phyloP scores from a whole-genome alignment of 306 rosid genomes.

The Trifolium subterraneum region DNA sequence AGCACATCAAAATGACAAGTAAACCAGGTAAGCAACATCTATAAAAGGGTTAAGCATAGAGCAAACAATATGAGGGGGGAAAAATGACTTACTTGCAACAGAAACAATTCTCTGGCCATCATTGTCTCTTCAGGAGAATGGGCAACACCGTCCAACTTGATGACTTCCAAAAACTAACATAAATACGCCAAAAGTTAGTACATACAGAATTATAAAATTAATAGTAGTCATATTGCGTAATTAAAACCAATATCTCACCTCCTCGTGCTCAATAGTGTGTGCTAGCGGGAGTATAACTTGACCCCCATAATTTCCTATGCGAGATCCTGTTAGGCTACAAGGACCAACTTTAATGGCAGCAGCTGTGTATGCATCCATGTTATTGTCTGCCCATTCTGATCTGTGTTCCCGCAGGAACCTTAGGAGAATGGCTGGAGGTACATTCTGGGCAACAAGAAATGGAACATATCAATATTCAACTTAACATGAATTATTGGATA shows the following conservation, averaged over 20 bases:
- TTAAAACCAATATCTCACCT: slow-evolving; percentile 53
- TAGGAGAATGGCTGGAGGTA: slow-evolving; percentile 93
- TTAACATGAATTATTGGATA: background rate
- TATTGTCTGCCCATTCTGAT: slow-evolving; percentile 98
- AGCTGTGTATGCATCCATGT: slow-evolving; percentile 95
- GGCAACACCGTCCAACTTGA: slow-evolving; percentile 85
- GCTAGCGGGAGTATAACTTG: slow-evolving; percentile 97
- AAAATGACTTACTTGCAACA: slow-evolving; percentile 74
- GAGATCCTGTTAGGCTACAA: slow-evolving; percentile 86
- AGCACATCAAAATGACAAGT: slow-evolving; percentile 10
- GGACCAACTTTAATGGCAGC: slow-evolving; percentile 97
- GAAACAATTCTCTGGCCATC: slow-evolving; percentile 90
- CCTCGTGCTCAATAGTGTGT: slow-evolving; percentile 95
- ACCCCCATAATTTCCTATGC: slow-evolving; percentile 88
- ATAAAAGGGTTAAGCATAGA: slow-evolving; percentile 24
- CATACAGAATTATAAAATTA: background rate
- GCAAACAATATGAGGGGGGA: background rate
- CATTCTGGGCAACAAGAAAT: slow-evolving; percentile 63
- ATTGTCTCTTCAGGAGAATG: slow-evolving; percentile 85
- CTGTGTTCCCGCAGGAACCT: slow-evolving; percentile 95
- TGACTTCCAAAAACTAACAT: slow-evolving; percentile 85
- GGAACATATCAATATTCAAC: slow-evolving; percentile 29
- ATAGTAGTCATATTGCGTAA: background rate
- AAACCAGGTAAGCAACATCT: background rate
- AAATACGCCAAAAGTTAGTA: slow-evolving; percentile 16